phyloP scores from a whole-genome alignment of 2,329 filamentous ascomycete species.

The Monosporascus sp. region DNA sequence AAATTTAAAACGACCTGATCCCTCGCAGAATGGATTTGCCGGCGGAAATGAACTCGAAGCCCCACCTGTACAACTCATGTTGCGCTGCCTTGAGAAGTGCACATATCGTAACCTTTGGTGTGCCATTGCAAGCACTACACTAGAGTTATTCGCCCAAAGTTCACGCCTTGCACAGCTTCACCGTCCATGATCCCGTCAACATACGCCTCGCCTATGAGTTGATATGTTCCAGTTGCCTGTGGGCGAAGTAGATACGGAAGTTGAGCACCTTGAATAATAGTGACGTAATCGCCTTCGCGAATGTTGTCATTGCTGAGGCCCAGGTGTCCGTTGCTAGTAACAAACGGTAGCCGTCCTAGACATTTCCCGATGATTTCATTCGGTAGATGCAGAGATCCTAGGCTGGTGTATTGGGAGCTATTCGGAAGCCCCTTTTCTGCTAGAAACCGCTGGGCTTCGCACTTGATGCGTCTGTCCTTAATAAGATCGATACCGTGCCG shows the following conservation, averaged over 20 bases:
- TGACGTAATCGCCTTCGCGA: conserved; percentile 2
- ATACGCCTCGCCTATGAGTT: conserved; percentile 5
- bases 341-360: conserved; percentile 3
- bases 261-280: conserved; percentile 4
- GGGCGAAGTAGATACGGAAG: conserved; percentile 4
- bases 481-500: too few species aligned
- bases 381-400: too few species aligned
- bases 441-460: too few species aligned
- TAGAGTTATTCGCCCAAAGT: conserved; percentile 1
- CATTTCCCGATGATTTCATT: conserved; percentile 1
- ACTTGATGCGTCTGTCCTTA: too few species aligned
- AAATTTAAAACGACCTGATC: too few species aligned
- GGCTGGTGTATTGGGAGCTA: too few species aligned
- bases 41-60: too few species aligned
- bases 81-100: too few species aligned
- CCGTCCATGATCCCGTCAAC: conserved; percentile 8
- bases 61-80: too few species aligned
- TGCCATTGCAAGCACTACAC: neutral
- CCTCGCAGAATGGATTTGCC: too few species aligned
- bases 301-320: conserved; percentile 5
- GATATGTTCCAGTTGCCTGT: neutral
- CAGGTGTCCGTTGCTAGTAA: neutral
- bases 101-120: too few species aligned
- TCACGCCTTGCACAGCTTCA: conserved; percentile 1
- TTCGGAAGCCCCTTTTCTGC: too few species aligned